phyloP scores from a whole-genome alignment of 352 stramenopile genomes.

The Globisporangium uncinulatum region DNA sequence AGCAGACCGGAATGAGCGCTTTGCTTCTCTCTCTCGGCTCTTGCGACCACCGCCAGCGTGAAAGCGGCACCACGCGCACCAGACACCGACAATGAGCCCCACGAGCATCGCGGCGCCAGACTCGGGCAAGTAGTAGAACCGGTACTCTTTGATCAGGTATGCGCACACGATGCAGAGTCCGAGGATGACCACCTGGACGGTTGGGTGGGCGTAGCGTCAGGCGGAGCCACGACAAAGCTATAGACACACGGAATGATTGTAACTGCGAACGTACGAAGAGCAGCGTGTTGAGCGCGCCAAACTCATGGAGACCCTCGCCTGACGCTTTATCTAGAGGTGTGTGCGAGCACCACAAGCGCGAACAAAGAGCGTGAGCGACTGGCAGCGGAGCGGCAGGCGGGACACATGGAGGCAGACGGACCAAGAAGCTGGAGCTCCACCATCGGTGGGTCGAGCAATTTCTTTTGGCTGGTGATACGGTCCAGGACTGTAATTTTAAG shows the following conservation, averaged over 20 bases:
- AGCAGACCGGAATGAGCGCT: no score
- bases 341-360: background rate
- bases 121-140: constrained; percentile 89
- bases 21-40: background rate
- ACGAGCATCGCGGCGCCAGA: constrained; percentile 89
- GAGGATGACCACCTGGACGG: constrained; percentile 70
- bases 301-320: constrained; percentile 73
- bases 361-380: background rate
- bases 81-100: constrained; percentile 82
- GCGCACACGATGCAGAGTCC: constrained; percentile 87
- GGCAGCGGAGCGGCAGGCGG: background rate
- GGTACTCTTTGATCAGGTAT: constrained; percentile 89
- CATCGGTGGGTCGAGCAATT: constrained; percentile 7
- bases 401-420: constrained; percentile 9
- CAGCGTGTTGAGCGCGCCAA: constrained; percentile 84
- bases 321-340: constrained; percentile 45
- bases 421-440: constrained; percentile 28
- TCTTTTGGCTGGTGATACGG: no score
- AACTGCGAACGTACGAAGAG: constrained; percentile 56
- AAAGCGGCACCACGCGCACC: constrained; percentile 19
- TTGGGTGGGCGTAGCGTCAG: background rate
- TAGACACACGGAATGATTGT: no score
- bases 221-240: background rate
- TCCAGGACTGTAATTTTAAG: no score
- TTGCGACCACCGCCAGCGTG: background rate